Conservation (phyloP, 495 filamentous ascomycete genomes). For the Penicillium maclennaniae region DNA sequence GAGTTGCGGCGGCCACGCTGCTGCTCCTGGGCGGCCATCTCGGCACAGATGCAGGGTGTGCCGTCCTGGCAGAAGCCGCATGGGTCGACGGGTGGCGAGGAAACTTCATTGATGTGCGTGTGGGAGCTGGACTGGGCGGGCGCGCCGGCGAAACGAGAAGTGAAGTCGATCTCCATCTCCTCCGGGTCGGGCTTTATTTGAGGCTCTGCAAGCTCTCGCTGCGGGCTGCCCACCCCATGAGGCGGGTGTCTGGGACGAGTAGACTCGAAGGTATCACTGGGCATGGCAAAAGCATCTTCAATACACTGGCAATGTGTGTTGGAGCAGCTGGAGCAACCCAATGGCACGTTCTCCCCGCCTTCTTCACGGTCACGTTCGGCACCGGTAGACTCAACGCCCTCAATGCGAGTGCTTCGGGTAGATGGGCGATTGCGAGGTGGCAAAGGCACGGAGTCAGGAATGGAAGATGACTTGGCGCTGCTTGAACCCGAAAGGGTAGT, state of each 20-base stretch:
- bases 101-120: constrained; percentile 27
- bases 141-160: constrained; percentile 55
- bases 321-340: constrained; percentile 65
- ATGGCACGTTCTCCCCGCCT: constrained; percentile 29
- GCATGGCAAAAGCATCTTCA: constrained; percentile 57
- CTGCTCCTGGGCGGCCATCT: constrained; percentile 55
- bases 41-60: constrained; percentile 79
- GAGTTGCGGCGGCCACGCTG: constrained; percentile 29
- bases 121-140: constrained; percentile 24
- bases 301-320: constrained; percentile 63
- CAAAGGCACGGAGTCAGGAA: constrained; percentile 33
- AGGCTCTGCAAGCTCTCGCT: constrained; percentile 33
- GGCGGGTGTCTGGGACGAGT: constrained; percentile 31
- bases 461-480: constrained; percentile 15
- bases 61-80: constrained; percentile 89
- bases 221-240: constrained; percentile 26
- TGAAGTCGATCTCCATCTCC: constrained; percentile 74
- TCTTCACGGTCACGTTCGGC: constrained; percentile 17
- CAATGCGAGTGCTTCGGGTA: constrained; percentile 24
- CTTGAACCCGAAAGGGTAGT: constrained; percentile 26
- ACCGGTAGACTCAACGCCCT: constrained; percentile 14
- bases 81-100: constrained; percentile 53
- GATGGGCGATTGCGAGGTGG: constrained; percentile 25
- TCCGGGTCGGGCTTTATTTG: constrained; percentile 52
- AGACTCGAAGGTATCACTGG: constrained; percentile 27